Percentiles rank a stretch among this genome's conserved stretches.
Conservation (phyloP, 2,329 filamentous ascomycete species). For the Sordariomycetes sp. region DNA sequence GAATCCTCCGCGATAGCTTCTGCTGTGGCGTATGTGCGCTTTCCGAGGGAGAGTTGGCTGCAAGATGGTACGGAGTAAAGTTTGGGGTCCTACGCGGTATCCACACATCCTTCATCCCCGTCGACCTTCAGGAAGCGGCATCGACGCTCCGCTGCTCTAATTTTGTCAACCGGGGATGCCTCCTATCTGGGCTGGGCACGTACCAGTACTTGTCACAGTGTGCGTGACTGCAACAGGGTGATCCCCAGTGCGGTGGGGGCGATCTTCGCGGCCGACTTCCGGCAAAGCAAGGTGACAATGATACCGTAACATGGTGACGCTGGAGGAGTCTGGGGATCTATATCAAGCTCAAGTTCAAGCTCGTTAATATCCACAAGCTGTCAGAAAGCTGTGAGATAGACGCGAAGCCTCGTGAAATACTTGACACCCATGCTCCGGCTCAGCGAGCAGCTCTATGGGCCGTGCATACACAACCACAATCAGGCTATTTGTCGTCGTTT, state of each 20-base stretch:
- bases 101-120: too few relatives aligned
- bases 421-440: background rate
- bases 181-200: background rate
- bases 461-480: too few relatives aligned
- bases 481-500: too few relatives aligned
- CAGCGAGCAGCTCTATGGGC: background rate
- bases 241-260: constrained; percentile 1
- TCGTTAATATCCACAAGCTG: background rate
- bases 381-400: background rate
- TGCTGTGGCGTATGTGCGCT: background rate
- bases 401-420: too few relatives aligned
- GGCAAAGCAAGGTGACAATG: constrained; percentile 2
- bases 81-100: too few relatives aligned
- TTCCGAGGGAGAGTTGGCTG: background rate
- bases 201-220: background rate
- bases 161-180: background rate
- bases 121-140: background rate
- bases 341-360: background rate
- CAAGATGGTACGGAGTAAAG: background rate
- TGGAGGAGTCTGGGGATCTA: constrained; percentile 1
- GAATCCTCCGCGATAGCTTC: background rate
- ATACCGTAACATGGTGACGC: background rate
- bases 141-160: background rate
- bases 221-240: background rate
- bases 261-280: constrained; percentile 3